phyloP scores from a whole-genome alignment of 257 asterid genomes.

The Linaria vulgaris region DNA sequence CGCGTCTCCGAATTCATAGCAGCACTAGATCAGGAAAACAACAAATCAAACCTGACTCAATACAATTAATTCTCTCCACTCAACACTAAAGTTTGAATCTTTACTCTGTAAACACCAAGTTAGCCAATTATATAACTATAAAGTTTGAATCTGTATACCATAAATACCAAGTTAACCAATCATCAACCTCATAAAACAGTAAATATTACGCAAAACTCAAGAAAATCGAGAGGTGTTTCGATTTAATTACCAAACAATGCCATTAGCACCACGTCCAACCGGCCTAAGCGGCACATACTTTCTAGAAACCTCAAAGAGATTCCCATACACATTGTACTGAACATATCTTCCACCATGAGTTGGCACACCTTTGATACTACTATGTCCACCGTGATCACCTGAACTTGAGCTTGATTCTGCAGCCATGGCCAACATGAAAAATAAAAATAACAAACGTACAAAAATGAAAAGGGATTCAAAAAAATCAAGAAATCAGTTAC shows the following conservation, averaged over 20 bases:
- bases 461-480: neutral
- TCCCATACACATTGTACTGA: constrained; percentile 79
- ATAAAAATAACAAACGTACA: neutral
- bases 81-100: neutral
- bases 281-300: constrained; percentile 75
- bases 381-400: constrained; percentile 64
- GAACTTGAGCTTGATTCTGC: constrained; percentile 58
- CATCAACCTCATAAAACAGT: neutral
- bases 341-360: constrained; percentile 73
- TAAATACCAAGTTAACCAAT: neutral
- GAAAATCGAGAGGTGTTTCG: neutral
- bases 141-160: neutral
- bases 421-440: constrained; percentile 33
- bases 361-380: constrained; percentile 51
- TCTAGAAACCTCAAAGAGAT: constrained; percentile 70
- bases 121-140: neutral
- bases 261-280: constrained; percentile 84
- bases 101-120: neutral
- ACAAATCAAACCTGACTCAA: neutral
- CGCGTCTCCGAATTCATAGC: constrained; percentile 94
- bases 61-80: constrained; percentile 1
- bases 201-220: neutral
- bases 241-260: constrained; percentile 72
- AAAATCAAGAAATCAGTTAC: constrained; percentile 32
- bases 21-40: constrained; percentile 55